Conservation (phyloP, 2,329 filamentous ascomycete species). For the Colletotrichum euphorbiae region DNA sequence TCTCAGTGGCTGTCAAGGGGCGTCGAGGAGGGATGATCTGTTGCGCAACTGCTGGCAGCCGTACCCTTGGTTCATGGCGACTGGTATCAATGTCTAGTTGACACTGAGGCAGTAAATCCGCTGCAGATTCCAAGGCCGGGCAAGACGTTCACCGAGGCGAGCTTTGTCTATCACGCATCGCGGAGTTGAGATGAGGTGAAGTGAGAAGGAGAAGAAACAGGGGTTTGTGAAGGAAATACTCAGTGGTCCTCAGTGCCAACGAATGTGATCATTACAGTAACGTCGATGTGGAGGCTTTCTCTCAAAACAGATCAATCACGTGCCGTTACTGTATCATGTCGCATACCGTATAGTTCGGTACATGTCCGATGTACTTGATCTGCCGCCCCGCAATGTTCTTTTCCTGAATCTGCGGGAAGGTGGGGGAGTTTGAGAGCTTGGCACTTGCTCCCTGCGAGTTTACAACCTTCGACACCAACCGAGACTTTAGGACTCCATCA, state of each 20-base stretch:
- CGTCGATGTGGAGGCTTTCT: neutral
- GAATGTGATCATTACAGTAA: too few relatives aligned
- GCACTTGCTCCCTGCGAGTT: conserved; percentile 6
- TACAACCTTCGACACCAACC: conserved; percentile 8
- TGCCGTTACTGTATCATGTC: neutral
- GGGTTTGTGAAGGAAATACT: conserved; percentile 7
- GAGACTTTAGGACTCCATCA: conserved; percentile 5
- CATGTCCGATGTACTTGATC: conserved; percentile 1
- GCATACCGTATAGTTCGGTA: conserved; percentile 20
- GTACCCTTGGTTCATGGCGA: neutral
- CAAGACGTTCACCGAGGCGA: neutral
- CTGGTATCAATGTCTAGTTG: neutral
- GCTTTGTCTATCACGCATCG: neutral
- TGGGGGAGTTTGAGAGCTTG: conserved; percentile 33
- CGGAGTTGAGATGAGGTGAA: conserved; percentile 1
- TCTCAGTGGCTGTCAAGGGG: neutral
- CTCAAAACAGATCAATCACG: neutral
- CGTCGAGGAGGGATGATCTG: neutral
- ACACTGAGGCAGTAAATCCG: neutral
- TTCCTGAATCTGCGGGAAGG: conserved; percentile 24
- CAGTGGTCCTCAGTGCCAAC: conserved; percentile 15
- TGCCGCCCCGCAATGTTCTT: conserved; percentile 10
- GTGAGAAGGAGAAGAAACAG: neutral
- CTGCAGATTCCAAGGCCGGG: neutral
- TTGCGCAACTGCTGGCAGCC: neutral